These are phyloP conservation scores for Yamadazyma kitorensis DNA, from an alignment of 805 yeast genomes.

Conservation along the genomic window DNA sequence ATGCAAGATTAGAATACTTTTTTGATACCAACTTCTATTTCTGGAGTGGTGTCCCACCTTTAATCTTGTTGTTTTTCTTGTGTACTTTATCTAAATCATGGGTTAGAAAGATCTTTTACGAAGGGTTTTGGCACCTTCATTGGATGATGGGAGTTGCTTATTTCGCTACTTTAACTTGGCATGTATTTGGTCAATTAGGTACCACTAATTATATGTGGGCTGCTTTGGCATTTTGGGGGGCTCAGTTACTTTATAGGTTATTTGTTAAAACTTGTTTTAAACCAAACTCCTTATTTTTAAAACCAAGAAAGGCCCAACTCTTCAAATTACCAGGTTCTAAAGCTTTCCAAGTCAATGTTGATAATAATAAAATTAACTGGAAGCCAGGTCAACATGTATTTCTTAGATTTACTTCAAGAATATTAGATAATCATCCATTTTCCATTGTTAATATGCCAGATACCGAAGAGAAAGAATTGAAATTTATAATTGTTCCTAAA, in stretches of 20 bases:
- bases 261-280: slow-evolving; percentile 44
- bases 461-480: slow-evolving; percentile 27
- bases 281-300: slow-evolving; percentile 40
- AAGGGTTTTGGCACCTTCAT: slow-evolving; percentile 49
- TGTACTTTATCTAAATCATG: slow-evolving; percentile 42
- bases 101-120: slow-evolving; percentile 42
- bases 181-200: slow-evolving; percentile 31
- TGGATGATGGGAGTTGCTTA: slow-evolving; percentile 53
- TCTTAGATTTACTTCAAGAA: slow-evolving; percentile 40
- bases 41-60: slow-evolving; percentile 46
- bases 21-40: slow-evolving; percentile 20
- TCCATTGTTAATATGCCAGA: slow-evolving; percentile 39
- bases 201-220: slow-evolving; percentile 47
- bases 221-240: slow-evolving; percentile 49
- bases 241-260: slow-evolving; percentile 47
- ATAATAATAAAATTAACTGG: slow-evolving; percentile 39
- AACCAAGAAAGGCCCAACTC: slow-evolving; percentile 33
- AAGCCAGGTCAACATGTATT: slow-evolving; percentile 55
- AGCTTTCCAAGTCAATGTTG: slow-evolving; percentile 34
- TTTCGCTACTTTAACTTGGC: slow-evolving; percentile 46
- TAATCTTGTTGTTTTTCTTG: slow-evolving; percentile 42
- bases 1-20: slow-evolving; percentile 13
- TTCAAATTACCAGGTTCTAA: slow-evolving; percentile 19
- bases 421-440: slow-evolving; percentile 57
- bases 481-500: slow-evolving; percentile 44